phyloP scores from a whole-genome alignment of 805 yeast genomes.

The Hanseniaspora taiwanica region DNA sequence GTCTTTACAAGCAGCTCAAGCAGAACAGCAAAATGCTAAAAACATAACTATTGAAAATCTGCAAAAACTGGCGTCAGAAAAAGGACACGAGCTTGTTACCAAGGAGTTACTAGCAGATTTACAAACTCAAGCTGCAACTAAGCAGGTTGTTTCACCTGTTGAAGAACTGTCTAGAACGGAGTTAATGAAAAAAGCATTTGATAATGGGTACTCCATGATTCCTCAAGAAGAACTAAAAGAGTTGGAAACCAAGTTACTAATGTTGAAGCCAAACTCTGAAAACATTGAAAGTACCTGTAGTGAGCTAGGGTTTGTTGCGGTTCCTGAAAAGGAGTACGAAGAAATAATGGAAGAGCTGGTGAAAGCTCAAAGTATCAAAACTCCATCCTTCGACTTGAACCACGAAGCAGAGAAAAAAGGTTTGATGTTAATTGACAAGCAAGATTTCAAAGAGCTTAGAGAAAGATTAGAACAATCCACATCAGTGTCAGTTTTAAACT shows the following conservation, averaged over 20 bases:
- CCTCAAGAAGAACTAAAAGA: not conserved
- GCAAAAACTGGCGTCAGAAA: not conserved
- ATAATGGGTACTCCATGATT: too few species aligned
- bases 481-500: too few species aligned
- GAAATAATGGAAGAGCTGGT: not conserved
- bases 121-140: not conserved
- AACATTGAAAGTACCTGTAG: conserved; percentile 10
- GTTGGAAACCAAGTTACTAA: conserved; percentile 6
- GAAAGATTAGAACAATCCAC: too few species aligned
- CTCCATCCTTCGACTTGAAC: not conserved
- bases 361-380: too few species aligned
- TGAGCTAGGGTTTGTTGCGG: conserved; percentile 11
- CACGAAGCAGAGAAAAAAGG: not conserved
- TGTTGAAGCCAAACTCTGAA: conserved; percentile 6
- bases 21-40: not conserved
- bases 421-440: not conserved
- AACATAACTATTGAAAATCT: too few species aligned
- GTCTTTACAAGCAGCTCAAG: not conserved
- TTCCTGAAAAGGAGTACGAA: not conserved
- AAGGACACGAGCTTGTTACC: not conserved
- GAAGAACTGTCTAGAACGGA: not conserved
- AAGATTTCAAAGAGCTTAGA: too few species aligned
- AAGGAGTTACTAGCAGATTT: too few species aligned
- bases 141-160: not conserved
- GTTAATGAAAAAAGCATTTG: not conserved